These are phyloP conservation scores for Parastagonospora nodorum DNA, from an alignment of 2,329 filamentous ascomycete genomes.

Conservation along the genomic window DNA sequence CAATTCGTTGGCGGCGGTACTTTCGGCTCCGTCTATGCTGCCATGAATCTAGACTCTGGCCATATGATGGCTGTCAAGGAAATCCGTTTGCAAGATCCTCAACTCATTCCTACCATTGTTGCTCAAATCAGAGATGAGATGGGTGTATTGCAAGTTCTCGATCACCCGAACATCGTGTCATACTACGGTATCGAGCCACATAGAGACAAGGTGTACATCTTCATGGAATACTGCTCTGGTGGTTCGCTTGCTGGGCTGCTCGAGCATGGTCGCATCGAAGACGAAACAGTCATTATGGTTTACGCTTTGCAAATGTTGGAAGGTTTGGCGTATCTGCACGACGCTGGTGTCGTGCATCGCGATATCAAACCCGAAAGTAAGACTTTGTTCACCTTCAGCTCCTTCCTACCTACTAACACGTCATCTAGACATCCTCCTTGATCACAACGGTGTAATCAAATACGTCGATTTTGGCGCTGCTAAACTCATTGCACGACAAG, in stretches of 20 bases:
- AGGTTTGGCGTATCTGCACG: constrained; percentile 90
- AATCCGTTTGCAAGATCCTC: constrained; percentile 94
- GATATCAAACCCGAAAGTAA: constrained; percentile 97
- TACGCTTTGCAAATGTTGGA: constrained; percentile 94
- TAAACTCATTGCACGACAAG: constrained; percentile 93
- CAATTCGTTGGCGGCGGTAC: constrained; percentile 96
- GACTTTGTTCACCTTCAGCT: constrained; percentile 33
- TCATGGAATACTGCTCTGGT: constrained; percentile 99
- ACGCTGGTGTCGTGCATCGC: constrained; percentile 88
- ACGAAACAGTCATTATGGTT: constrained; percentile 96
- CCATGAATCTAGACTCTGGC: constrained; percentile 94
- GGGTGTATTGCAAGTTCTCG: constrained; percentile 90
- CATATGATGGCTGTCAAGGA: constrained; percentile 99
- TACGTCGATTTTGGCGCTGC: constrained; percentile 98
- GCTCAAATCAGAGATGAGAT: constrained; percentile 96
- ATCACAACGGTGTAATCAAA: constrained; percentile 98
- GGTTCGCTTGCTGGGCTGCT: constrained; percentile 87
- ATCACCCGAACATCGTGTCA: constrained; percentile 96
- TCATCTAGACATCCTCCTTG: constrained; percentile 80
- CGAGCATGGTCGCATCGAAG: constrained; percentile 95
- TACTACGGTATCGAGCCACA: constrained; percentile 99
- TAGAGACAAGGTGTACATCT: constrained; percentile 98
- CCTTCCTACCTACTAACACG: constrained; percentile 14
- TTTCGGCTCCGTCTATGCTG: constrained; percentile 96
- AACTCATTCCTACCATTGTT: constrained; percentile 91